These are phyloP conservation scores for Verticillium klebahnii DNA, from an alignment of 2,329 filamentous ascomycete species.

Conservation along the genomic window DNA sequence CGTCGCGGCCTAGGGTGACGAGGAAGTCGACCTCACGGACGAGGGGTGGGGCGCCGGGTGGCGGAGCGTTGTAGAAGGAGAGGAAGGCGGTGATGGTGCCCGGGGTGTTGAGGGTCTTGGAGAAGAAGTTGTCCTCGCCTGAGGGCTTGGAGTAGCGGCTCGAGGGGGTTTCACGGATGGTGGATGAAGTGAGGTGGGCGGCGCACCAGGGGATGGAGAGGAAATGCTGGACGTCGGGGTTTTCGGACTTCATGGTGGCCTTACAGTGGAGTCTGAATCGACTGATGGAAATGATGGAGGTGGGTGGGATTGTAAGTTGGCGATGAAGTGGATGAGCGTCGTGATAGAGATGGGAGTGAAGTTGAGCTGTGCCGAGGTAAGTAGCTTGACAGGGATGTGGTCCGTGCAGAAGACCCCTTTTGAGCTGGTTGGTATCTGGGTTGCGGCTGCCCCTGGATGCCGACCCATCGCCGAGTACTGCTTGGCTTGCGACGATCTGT, in stretches of 20 bases:
- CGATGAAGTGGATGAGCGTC: neutral
- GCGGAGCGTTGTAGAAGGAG: constrained; percentile 22
- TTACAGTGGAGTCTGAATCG: neutral
- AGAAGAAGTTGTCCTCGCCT: constrained; percentile 27
- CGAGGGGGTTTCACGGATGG: constrained; percentile 25
- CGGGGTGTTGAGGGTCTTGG: constrained; percentile 21
- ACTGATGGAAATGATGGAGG: neutral
- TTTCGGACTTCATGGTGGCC: constrained; percentile 5
- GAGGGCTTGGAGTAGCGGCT: constrained; percentile 23
- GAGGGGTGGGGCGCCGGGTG: constrained; percentile 12
- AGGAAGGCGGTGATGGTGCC: constrained; percentile 28
- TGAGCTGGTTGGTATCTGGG: neutral
- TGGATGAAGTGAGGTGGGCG: constrained; percentile 20
- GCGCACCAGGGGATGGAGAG: constrained; percentile 30
- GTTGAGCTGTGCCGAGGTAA: neutral
- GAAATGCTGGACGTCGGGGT: constrained; percentile 22
- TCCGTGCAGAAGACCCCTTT: neutral
- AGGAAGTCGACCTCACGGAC: constrained; percentile 25
- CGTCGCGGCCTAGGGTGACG: constrained; percentile 25
- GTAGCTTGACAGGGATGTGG: neutral
- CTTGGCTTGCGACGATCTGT: no score
- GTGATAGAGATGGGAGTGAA: neutral
- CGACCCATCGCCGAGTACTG: no score
- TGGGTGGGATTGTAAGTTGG: neutral
- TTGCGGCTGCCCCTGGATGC: no score